These are phyloP conservation scores for Leptographium flavum DNA, from an alignment of 2,329 filamentous ascomycete genomes.

Conservation along the genomic window DNA sequence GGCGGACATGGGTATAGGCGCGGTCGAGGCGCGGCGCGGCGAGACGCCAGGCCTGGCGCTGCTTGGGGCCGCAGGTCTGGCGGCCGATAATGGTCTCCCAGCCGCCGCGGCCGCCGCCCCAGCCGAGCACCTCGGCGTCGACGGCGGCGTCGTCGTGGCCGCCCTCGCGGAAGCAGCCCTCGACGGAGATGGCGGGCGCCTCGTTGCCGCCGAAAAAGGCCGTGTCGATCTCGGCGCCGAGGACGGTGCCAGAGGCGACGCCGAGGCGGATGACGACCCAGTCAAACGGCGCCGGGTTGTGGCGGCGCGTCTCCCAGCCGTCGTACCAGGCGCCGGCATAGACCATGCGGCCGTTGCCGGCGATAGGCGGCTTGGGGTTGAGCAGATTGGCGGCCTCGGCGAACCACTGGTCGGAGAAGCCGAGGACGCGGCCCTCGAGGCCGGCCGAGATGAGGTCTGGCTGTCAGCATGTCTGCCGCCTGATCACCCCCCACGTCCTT, in stretches of 20 bases:
- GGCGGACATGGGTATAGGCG: slow-evolving; percentile 62
- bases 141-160: slow-evolving; percentile 24
- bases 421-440: slow-evolving; percentile 49
- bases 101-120: slow-evolving; percentile 41
- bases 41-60: slow-evolving; percentile 61
- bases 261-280: slow-evolving; percentile 53
- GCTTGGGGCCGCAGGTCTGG: slow-evolving; percentile 59
- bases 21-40: slow-evolving; percentile 37
- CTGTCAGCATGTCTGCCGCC: not conserved
- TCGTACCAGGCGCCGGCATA: slow-evolving; percentile 58
- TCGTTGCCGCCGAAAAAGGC: slow-evolving; percentile 74
- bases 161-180: slow-evolving; percentile 54
- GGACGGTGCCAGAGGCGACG: slow-evolving; percentile 56
- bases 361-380: slow-evolving; percentile 48
- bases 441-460: slow-evolving; percentile 46
- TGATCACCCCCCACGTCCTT: not conserved
- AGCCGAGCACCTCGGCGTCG: slow-evolving; percentile 39
- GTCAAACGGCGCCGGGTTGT: slow-evolving; percentile 51
- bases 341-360: slow-evolving; percentile 53
- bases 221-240: slow-evolving; percentile 67
- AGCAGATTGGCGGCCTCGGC: slow-evolving; percentile 50
- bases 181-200: slow-evolving; percentile 63
- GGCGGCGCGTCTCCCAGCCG: slow-evolving; percentile 54
- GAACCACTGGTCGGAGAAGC: slow-evolving; percentile 55
- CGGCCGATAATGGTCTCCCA: slow-evolving; percentile 61